Percentiles rank a stretch among this genome's conserved stretches.
These are phyloP conservation scores for Simplicillium aogashimaense DNA, from an alignment of 2,329 filamentous ascomycete species.

Conservation along the genomic window DNA sequence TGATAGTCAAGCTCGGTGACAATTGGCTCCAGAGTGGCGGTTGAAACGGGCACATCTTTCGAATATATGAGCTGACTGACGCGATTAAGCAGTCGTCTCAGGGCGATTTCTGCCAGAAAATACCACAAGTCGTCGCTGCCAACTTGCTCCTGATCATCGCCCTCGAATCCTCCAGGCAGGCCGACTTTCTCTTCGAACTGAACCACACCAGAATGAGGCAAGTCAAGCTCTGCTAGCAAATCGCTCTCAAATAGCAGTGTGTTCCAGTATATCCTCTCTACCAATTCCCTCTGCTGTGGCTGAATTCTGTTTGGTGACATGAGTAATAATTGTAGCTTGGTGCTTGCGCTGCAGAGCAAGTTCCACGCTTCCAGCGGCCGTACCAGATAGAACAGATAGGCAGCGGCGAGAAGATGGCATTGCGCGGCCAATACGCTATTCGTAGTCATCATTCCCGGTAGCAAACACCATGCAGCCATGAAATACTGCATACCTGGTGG, in stretches of 20 bases:
- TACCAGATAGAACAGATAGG: slow-evolving; percentile 75
- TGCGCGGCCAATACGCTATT: slow-evolving; percentile 72
- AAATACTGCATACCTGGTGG: slow-evolving; percentile 72
- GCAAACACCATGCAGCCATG: slow-evolving; percentile 66
- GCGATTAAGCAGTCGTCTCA: slow-evolving; percentile 66
- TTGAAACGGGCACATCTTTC: slow-evolving; percentile 60
- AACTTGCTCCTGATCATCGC: slow-evolving; percentile 52
- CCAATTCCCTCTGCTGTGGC: slow-evolving; percentile 59
- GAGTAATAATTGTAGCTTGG: slow-evolving; percentile 69
- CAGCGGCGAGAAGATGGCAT: slow-evolving; percentile 70
- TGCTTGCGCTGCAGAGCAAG: slow-evolving; percentile 67
- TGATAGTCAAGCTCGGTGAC: slow-evolving; percentile 76
- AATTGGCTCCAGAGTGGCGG: slow-evolving; percentile 64
- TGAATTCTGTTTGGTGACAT: slow-evolving; percentile 65
- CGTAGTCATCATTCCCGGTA: slow-evolving; percentile 70
- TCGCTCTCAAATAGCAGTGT: slow-evolving; percentile 72
- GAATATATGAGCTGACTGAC: slow-evolving; percentile 74
- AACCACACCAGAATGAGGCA: slow-evolving; percentile 75
- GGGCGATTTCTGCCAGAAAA: slow-evolving; percentile 72
- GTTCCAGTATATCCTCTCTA: slow-evolving; percentile 78
- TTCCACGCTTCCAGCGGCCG: slow-evolving; percentile 78
- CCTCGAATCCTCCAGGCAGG: slow-evolving; percentile 67
- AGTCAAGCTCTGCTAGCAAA: slow-evolving; percentile 66
- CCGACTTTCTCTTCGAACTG: slow-evolving; percentile 75
- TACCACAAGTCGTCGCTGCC: slow-evolving; percentile 78